phyloP scores from a whole-genome alignment of 75 land plant species.

The Picea sitchensis region DNA sequence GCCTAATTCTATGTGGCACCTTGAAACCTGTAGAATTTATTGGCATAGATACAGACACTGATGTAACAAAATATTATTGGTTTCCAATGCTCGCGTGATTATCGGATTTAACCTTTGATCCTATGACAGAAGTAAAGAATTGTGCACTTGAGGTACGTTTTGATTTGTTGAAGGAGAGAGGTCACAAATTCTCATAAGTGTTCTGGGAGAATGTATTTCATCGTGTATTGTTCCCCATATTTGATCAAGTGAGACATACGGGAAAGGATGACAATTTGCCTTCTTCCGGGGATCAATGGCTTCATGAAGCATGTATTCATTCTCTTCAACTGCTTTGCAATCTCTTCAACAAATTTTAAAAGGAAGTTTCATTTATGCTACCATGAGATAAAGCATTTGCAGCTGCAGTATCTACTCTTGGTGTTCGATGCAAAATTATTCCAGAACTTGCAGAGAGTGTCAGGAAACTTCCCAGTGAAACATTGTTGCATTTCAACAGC shows the following conservation, averaged over 20 bases:
- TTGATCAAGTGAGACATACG: slow-evolving; percentile 82
- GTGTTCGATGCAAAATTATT: too few species aligned
- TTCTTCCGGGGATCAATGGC: slow-evolving; percentile 65
- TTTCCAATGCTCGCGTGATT: slow-evolving; percentile 97
- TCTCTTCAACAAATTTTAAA: slow-evolving; percentile 65
- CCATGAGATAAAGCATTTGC: too few species aligned
- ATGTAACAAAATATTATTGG: slow-evolving; percentile 93
- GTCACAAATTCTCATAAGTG: slow-evolving; percentile 71
- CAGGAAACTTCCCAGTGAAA: too few species aligned
- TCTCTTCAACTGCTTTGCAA: slow-evolving; percentile 94
- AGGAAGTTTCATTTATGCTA: too few species aligned
- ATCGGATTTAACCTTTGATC: slow-evolving; percentile 88
- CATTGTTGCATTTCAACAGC: too few species aligned
- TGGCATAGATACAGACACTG: slow-evolving; percentile 30
- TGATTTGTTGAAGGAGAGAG: slow-evolving; percentile 92
- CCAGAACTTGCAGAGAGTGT: too few species aligned
- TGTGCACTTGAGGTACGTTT: slow-evolving; percentile 95
- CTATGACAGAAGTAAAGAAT: slow-evolving; percentile 83
- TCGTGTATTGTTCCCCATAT: slow-evolving; percentile 89
- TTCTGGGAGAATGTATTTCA: slow-evolving; percentile 97
- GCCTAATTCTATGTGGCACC: slow-evolving; percentile 82
- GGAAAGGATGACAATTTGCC: slow-evolving; percentile 52
- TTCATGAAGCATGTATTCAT: slow-evolving; percentile 81
- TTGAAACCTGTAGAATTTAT: slow-evolving; percentile 49
- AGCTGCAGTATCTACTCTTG: too few species aligned